Evolutionary conservation across 352 stramenopile species (phyloP), one percentile per base, ranked within the genome.

Genomic region (Phytophthora hybrid): DNA sequence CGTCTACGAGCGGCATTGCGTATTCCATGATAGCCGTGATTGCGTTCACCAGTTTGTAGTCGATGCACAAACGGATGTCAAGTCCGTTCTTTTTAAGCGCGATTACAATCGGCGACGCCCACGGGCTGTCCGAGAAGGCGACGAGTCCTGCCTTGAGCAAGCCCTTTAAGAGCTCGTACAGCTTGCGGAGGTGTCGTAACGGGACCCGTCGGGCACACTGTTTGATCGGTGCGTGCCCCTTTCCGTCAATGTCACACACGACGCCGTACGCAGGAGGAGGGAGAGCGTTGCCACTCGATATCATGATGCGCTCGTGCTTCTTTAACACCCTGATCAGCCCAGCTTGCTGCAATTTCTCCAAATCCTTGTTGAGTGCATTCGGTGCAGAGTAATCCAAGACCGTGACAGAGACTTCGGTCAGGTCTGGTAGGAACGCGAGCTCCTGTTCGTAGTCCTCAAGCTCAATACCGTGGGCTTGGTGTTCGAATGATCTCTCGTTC

Each of bases 101-200:
- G 14, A 63, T 63, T 3, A 63, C 57, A 23, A 53, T 63, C 3
- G 37, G 56, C 11, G 39, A 63, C 11, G 37, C 57, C 57, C 57
- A 63, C 31, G 37, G 57, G 18, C 57, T 63, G 23, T 63, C 39
- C 4, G 57, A 63, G 6, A 53, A 63, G 3, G 19, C 57, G 3
- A 53, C 18, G 3, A 63, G 21, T 7, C 19, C 39, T 14, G 57
- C 39, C 13, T 63, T 53, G 16, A 54, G 23, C 4, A 63, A 39
- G 4, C 57, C 57, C 32, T 63, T 63, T 11, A 63, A 39, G 4
- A 63, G 56, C 37, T 63, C 56, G 34, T 63, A 63, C 5, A 63
- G 56, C 56, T 63, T 63, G n/a, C 37, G 21, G 16, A 60, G 54
- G 8, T 49, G 54, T 46, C 32, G 29, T 16, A 60, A 5, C 54